Conservation (phyloP, 768 basidiomycete species). For the Calvatia gigantea region DNA sequence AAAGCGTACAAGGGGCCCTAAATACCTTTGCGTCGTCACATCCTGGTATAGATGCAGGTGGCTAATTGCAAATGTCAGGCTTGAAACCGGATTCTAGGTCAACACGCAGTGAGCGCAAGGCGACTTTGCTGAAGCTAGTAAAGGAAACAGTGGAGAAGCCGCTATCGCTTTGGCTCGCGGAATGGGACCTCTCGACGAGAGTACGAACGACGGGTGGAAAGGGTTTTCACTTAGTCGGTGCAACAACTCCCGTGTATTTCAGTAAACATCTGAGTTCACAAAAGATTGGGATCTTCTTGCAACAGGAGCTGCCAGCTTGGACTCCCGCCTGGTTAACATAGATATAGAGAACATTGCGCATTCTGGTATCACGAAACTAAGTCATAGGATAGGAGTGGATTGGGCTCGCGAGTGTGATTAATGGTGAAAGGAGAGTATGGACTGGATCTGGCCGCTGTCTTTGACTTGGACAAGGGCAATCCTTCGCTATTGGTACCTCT, state of each 20-base stretch:
- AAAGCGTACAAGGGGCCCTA: constrained; percentile 96
- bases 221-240: constrained; percentile 87
- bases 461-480: not conserved
- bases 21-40: constrained; percentile 94
- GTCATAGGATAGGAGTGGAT: constrained; percentile 13
- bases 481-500: constrained; percentile 21
- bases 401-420: too few species aligned
- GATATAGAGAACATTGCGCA: constrained; percentile 94
- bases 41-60: constrained; percentile 86
- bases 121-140: constrained; percentile 89
- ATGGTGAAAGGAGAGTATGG: constrained; percentile 4
- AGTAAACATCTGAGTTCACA: constrained; percentile 20
- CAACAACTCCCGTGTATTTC: constrained; percentile 85
- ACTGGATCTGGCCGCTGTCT: constrained; percentile 17
- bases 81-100: constrained; percentile 97
- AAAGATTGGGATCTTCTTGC: constrained; percentile 43
- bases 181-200: constrained; percentile 67
- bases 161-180: constrained; percentile 64
- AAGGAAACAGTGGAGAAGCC: constrained; percentile 99
- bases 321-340: constrained; percentile 98
- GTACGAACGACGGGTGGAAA: constrained; percentile 73
- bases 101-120: constrained; percentile 95
- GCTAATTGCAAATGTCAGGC: constrained; percentile 97
- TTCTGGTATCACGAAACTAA: constrained; percentile 25
- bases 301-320: constrained; percentile 94